Evolutionary conservation across 176 grass and related monocot genomes (phyloP), one percentile per base, ranked within the genome.

Genomic region (Eremochloa ophiuroides): DNA sequence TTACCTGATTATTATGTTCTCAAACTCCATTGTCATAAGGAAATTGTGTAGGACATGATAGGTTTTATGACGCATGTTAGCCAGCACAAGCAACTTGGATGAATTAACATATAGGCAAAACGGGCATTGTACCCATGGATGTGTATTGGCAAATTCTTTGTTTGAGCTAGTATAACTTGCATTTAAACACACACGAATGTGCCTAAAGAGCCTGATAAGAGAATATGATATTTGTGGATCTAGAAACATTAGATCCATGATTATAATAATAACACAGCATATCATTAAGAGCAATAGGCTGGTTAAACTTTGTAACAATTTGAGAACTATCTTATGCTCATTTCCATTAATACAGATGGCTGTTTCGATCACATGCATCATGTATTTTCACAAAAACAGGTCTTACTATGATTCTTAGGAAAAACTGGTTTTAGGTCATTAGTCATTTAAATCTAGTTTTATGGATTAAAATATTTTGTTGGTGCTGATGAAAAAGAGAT

Each of bases 121-220:
- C 55, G 1, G 1, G 18, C 4, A 47, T 66, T 3, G n/a, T 46
- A 9, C 2, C 26, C 39, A 66, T 59, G 37, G 12, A 76, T 60
- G 61, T 82, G 14, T 53, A 55, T 85, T 69, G 44, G 50, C 50
- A 82, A 62, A 40, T 87, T 55, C 39, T 74, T 10, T 17, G 17
- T 55, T 55, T 55, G 50, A 66, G 63, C 18, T n/a, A 35, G 22
- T 66, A 66, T 41, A 23, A 64, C 63, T 76, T 58, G 50, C 66
- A 44, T 37, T 71, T 77, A 76, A 18, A 77, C 18, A 82, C 27
- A 51, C 18, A 55, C 50, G n/a, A 50, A 50, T 23, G 14, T 26
- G 5, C 61, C 37, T 34, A 67, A 18, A 48, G 46, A 75, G 31
- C n/a, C n/a, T 61, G 28, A 62, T 34, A 30, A 61, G 62, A 81